Percentiles rank a stretch among this genome's conserved stretches.
These are phyloP conservation scores for Apostasia ramifera DNA, from an alignment of 106 monocot genomes.

Conservation along the genomic window DNA sequence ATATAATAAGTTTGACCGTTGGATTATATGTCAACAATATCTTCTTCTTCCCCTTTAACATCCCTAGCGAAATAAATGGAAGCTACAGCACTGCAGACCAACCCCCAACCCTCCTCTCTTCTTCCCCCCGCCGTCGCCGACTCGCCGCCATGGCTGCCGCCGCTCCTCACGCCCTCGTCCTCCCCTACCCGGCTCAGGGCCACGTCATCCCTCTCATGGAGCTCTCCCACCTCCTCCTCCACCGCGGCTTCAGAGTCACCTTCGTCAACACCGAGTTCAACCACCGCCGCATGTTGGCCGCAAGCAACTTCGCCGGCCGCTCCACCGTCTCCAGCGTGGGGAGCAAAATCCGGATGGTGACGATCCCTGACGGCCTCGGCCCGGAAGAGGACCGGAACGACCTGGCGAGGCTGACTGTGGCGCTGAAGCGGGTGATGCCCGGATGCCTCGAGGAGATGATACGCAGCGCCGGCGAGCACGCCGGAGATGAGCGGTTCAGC, in stretches of 20 bases:
- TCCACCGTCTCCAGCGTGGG: slow-evolving; percentile 16
- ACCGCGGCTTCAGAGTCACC: slow-evolving; percentile 22
- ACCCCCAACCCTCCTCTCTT: no score
- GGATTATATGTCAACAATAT: no score
- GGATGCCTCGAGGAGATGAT: slow-evolving; percentile 11
- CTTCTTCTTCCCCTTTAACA: no score
- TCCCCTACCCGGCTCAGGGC: slow-evolving; percentile 32
- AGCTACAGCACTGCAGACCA: no score
- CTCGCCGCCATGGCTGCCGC: no score
- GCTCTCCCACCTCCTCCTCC: slow-evolving; percentile 15
- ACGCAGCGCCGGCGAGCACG: slow-evolving; percentile 2
- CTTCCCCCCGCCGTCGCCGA: no score
- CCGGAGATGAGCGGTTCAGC: slow-evolving; percentile 11
- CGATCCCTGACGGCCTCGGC: slow-evolving; percentile 24
- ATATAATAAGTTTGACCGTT: no score
- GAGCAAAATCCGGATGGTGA: slow-evolving; percentile 15
- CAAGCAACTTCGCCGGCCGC: slow-evolving; percentile 9
- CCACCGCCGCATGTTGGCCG: slow-evolving; percentile 4
- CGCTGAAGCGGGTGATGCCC: slow-evolving; percentile 8
- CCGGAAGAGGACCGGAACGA: slow-evolving; percentile 15
- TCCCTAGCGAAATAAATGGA: no score
- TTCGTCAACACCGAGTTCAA: slow-evolving; percentile 26
- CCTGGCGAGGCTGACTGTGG: slow-evolving; percentile 8
- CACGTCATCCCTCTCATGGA: slow-evolving; percentile 32
- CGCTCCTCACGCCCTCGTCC: slow-evolving; percentile 18